Percentiles rank a stretch among this genome's conserved stretches.
phyloP scores from a whole-genome alignment of 352 stramenopile species.

The Globisporangium middletonii region DNA sequence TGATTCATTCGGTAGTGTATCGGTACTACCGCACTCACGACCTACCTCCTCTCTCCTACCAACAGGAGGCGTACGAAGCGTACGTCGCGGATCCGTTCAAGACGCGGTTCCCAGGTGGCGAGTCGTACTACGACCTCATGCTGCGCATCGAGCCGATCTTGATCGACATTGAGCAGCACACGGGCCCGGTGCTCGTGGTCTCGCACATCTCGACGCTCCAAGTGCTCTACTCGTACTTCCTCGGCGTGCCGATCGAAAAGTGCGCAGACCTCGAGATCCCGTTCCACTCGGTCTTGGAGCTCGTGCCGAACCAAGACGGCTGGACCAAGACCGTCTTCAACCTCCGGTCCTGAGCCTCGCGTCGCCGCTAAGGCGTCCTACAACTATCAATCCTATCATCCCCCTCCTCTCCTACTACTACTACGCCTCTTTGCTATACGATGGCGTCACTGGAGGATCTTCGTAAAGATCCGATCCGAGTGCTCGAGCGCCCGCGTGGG shows the following conservation, averaged over 20 bases:
- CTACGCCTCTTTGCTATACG: neutral
- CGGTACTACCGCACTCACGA: too few relatives aligned
- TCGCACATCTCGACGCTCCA: constrained; percentile 83
- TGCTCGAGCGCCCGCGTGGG: constrained; percentile 35
- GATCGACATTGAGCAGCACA: constrained; percentile 91
- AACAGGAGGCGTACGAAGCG: constrained; percentile 56
- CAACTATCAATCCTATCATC: too few relatives aligned
- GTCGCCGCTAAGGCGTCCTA: too few relatives aligned
- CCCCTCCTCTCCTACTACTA: neutral
- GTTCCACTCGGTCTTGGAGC: constrained; percentile 80
- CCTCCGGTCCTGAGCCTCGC: constrained; percentile 32
- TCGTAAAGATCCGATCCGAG: constrained; percentile 47
- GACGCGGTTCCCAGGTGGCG: constrained; percentile 83
- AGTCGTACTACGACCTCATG: constrained; percentile 94
- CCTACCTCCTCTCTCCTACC: too few relatives aligned
- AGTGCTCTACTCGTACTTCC: constrained; percentile 86
- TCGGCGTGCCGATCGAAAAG: constrained; percentile 72
- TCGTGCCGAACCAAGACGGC: constrained; percentile 70
- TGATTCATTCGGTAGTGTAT: too few relatives aligned
- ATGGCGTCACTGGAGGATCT: constrained; percentile 10
- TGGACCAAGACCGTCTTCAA: constrained; percentile 86
- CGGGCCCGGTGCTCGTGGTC: constrained; percentile 78
- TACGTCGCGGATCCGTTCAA: constrained; percentile 73
- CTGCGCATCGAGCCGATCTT: constrained; percentile 88
- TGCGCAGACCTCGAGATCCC: constrained; percentile 76